phyloP scores from a whole-genome alignment of 2,329 filamentous ascomycete species.

The Tolypocladium paradoxum region DNA sequence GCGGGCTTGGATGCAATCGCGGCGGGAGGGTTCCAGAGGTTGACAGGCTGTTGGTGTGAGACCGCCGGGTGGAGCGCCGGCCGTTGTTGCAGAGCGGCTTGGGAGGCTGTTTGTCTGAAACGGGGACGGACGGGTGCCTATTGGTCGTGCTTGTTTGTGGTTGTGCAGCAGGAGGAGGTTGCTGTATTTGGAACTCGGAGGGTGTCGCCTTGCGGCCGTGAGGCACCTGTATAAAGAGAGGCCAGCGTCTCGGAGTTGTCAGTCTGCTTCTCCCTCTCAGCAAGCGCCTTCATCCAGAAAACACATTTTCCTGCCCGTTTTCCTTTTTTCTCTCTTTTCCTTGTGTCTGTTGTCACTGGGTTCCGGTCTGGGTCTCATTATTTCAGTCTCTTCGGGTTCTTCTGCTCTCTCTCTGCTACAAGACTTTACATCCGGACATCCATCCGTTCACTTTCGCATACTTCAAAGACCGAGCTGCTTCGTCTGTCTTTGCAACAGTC shows the following conservation, averaged over 20 bases:
- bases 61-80: background rate
- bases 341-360: constrained; percentile 7
- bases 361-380: constrained; percentile 12
- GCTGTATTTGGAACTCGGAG: background rate
- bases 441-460: background rate
- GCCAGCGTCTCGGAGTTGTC: background rate
- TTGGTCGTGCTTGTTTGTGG: background rate
- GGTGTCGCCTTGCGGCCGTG: background rate
- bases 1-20: background rate
- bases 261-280: background rate
- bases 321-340: background rate
- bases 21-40: background rate
- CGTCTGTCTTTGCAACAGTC: background rate
- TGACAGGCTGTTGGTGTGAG: background rate
- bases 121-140: background rate
- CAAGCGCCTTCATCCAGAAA: constrained; percentile 4
- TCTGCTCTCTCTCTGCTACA: constrained; percentile 9
- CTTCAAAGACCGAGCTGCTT: background rate
- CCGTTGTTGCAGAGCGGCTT: background rate
- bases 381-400: constrained; percentile 11
- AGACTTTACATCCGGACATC: background rate
- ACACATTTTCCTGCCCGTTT: background rate
- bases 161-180: background rate
- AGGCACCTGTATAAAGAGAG: constrained; percentile 1
- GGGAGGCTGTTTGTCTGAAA: background rate